Base-by-base conservation (phyloP, 768 basidiomycete species). In the Phallus indusiatus region DNA sequence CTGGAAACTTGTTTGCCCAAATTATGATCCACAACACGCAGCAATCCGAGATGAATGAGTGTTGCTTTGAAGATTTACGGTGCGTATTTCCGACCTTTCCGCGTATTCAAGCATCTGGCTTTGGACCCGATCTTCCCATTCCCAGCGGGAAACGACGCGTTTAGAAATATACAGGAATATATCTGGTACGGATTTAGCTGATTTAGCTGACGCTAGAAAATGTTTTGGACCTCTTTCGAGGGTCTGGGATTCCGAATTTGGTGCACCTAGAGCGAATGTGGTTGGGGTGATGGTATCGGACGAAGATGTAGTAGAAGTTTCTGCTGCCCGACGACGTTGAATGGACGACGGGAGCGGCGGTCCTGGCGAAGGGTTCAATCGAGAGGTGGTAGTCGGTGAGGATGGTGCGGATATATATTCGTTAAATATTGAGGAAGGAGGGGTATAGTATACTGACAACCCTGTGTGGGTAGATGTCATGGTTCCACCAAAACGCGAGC, bases 171-270 rank as follows among this genome's bases (percentile, higher is more conserved):
- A 90, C 67, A 81, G 85, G 65, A 91, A 92, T n/a, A 89, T 83
- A 0, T 83, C 84, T 1, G 67, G 53, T 0, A 90, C 86, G 8
- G 86, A 83, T 36, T 80, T 77, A 0, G 90, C 90, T 4, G 86
- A 88, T 70, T 88, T 88, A 2, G 90, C 88, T 0, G 84, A 87
- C 6, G 86, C 81, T 66, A 86, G 85, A 69, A 90, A 88, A 11
- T 90, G 71, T 68, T 75, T 80, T 0, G 87, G 84, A 2, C 84
- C 80, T 1, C 69, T 74, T 33, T 81, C 82, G 0, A 75, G 78
- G n/a, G 67, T 62, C 49, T 5, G 69, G 65, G 50, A 37, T 5
- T 10, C 35, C 28, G 46, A 22, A 42, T 52, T 54, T 14, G 21
- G 60, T 50, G 57, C 21, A n/a, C 14, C 69, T 24, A 75, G 73